Base-by-base conservation (phyloP, 1,284 basidiomycete genomes). In the Cutaneotrichosporon daszewskae region DNA sequence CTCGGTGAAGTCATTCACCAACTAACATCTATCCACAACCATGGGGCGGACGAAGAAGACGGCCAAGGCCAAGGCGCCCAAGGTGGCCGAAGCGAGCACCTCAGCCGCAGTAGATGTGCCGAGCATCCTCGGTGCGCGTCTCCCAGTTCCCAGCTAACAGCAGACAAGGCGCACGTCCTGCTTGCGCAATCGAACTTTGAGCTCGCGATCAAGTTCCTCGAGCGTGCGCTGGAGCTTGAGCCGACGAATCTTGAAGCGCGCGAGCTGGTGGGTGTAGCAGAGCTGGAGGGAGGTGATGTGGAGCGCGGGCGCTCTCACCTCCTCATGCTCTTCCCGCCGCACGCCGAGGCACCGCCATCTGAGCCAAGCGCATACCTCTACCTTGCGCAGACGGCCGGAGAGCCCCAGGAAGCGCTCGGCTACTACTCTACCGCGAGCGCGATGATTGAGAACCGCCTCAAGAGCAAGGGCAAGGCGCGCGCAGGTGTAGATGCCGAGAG, bases 181-280 rank as follows among this genome's bases (percentile, higher is more conserved):
- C 77, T 92, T 53, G 78, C 82, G 13, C 84, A 88, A 70, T 86
- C 84, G 60, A 82, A 92, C 65, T 91, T 88, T 64, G 80, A 85
- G 37, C 79, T 89, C 24, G 87, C 87, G 9, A 73, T 77, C 45
- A 79, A 79, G 40, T 89, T 91, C 62, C 75, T 82, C 33, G 72
- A 76, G 40, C 79, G 86, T 28, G 78, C 85, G 22, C 72, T 91
- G 25, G 77, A 84, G 52, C 74, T 81, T 28, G 79, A 84, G 43
- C 76, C 81, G 5, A 69, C 69, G 17, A 80, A 88, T 71, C 73
- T 75, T 1, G 82, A 85, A 47, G 88, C 84, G 1, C 80, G 77
- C 55, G 87, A 92, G 68, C 81, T 92, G 65, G 71, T 85, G 5
- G 87, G 85, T 4, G 79, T 90, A 0, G 76, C 79, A 0, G 77